Evolutionary conservation across 169 alveolate species (phyloP), one percentile per base, ranked within the genome.

Genomic region (Plasmodium chabaudi): DNA sequence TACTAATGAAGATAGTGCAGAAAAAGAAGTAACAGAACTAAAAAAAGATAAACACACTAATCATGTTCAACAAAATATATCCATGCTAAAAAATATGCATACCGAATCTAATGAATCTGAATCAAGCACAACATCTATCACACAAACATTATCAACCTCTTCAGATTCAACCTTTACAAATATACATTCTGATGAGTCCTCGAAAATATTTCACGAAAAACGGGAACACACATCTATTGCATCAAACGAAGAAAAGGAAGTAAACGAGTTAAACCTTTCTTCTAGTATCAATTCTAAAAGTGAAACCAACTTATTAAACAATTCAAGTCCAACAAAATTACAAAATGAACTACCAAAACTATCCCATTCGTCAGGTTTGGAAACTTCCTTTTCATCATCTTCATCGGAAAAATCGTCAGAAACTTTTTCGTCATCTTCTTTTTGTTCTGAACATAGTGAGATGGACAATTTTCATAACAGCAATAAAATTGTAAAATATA

Each of bases 401-500:
- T 21, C 39, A 13, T 12, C 68, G 0, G 49, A 61, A 27, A 34
- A 79, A 25, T 82, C 72, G 15, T 82, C 90, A 55, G 70, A 34
- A 34, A 34, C 59, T 15, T 51, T 34, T 0, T 23, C 70, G 13
- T 19, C 82, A 12, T 82, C 90, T 2, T 82, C 90, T 1, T 82
- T 55, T 57, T 82, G 59, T 55, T 82, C 90, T 2, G 60, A 25
- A 23, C 23, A 27, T 55, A 82, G 65, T 5, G 71, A 59, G 7
- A 46, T 67, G 15, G n/a, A 21, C n/a, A n/a, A 60, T 9, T 55
- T 67, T 82, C 42, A 19, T 15, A 15, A 34, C 0, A 13, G 82
- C 5, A 82, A 71, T 15, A 70, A 82, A 67, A 82, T 82, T 34
- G 56, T 82, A 7, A 65, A 82, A 10, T 67, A 82, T 71, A 25